phyloP scores from a whole-genome alignment of 2,329 filamentous ascomycete species.

The Diaporthe batatas region DNA sequence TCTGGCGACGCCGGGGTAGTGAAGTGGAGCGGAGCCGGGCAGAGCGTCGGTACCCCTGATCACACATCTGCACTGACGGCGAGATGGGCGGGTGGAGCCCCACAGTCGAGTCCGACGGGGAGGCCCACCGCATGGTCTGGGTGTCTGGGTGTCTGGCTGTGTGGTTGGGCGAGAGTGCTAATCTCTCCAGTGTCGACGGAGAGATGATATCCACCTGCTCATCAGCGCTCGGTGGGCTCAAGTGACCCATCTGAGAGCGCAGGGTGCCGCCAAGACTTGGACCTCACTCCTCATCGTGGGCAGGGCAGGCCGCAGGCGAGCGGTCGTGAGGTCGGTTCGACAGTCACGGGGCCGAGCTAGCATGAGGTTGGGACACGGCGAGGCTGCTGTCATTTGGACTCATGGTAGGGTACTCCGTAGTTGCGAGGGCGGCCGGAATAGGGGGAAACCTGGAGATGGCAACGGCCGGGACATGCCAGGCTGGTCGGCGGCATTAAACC shows the following conservation, averaged over 20 bases:
- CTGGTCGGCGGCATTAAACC: constrained; percentile 21
- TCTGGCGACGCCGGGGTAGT: constrained; percentile 41
- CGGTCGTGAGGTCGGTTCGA: constrained; percentile 1
- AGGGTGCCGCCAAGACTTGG: constrained; percentile 26
- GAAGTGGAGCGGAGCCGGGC: constrained; percentile 25
- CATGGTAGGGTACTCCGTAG: background rate
- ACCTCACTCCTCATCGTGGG: constrained; percentile 23
- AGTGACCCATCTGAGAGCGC: constrained; percentile 16
- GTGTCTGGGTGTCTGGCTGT: background rate
- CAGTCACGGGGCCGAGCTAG: constrained; percentile 17
- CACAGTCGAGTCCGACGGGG: constrained; percentile 35
- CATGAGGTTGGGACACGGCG: constrained; percentile 2
- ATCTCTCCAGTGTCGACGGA: constrained; percentile 23
- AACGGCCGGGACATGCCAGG: constrained; percentile 11
- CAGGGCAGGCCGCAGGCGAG: background rate
- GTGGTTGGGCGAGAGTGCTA: constrained; percentile 24
- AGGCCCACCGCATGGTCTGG: constrained; percentile 16
- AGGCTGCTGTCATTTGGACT: constrained; percentile 14
- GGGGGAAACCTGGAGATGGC: constrained; percentile 32
- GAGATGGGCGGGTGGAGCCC: no score
- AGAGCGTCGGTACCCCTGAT: constrained; percentile 37
- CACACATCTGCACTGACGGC: no score
- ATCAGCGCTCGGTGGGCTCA: constrained; percentile 25
- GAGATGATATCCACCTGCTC: constrained; percentile 28
- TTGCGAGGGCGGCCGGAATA: constrained; percentile 21